Evolutionary conservation across 192 early-diverging fungal genomes (phyloP).

Genomic region (Mortierella antarctica): DNA sequence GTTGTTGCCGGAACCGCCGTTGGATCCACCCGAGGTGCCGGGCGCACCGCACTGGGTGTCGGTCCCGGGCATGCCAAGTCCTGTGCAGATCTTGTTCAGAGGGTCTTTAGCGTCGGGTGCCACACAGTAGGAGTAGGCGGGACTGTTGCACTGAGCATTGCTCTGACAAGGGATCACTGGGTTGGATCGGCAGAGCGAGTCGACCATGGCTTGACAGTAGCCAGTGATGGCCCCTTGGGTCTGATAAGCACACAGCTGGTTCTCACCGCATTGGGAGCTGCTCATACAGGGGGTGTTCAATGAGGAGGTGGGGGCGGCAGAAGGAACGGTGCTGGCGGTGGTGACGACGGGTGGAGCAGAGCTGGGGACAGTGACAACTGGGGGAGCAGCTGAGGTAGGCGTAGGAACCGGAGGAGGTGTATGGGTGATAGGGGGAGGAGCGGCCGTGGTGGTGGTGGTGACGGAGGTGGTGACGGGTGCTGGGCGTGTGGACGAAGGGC

Average conservation of each 20-base stretch:
- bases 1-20: neutral
- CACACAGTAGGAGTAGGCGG: slow-evolving; percentile 21
- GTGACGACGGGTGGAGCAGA: neutral
- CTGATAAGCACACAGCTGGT: slow-evolving; percentile 18
- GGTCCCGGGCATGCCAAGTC: slow-evolving; percentile 16
- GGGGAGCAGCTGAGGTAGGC: neutral
- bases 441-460: too few species aligned
- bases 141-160: slow-evolving; percentile 8
- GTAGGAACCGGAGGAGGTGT: too few species aligned
- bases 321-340: neutral
- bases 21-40: neutral
- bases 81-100: slow-evolving; percentile 7
- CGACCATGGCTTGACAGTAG: slow-evolving; percentile 8
- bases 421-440: too few species aligned
- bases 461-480: too few species aligned
- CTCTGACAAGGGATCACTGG: neutral
- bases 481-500: too few species aligned
- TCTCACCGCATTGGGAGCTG: neutral
- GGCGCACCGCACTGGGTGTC: neutral
- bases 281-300: slow-evolving; percentile 9
- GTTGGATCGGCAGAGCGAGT: slow-evolving; percentile 6
- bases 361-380: neutral
- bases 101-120: neutral
- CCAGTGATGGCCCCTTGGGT: neutral
- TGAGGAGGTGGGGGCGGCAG: neutral